Evolutionary conservation across 1,139 yeast species (phyloP), one percentile per base, ranked within the genome.

Genomic region (Taphrina flavorubra): DNA sequence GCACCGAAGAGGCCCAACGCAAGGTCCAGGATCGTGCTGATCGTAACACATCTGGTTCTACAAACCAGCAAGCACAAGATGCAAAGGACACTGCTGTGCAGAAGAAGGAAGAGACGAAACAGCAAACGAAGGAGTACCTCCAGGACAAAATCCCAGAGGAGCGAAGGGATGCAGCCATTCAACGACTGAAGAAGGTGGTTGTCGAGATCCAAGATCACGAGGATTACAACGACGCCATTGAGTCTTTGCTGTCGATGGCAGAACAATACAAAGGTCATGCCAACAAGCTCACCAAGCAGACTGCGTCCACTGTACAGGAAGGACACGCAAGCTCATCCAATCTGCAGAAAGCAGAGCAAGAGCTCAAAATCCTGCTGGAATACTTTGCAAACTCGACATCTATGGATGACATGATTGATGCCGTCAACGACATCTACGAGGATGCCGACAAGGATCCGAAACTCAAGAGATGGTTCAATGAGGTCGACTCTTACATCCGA

Each of bases 131-230:
- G 63, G 60, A 63, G 13, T 72, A 72, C 49, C 56, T 72, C 34
- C 36, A 51, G 40, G 66, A 69, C 39, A 72, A 72, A 42, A 31
- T 72, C n/a, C 72, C 73, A 25, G 61, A 67, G 66, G 73, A 72
- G 67, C 72, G 73, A 14, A 71, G 72, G 8, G 70, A 69, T 10
- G 70, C 69, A 39, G 58, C 62, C 16, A 63, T 72, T 37, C 42
- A 39, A 40, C 69, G 74, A 1, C 71, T 72, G 62, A 70, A 70
- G 70, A 68, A 70, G 49, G 67, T 71, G 68, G 68, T 72, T 16
- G 72, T 69, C 39, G 73, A 72, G 57, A 71, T 72, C 62, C 74
- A 72, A 49, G 70, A 69, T 14, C 73, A 71, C 39, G 68, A 59
- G 39, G 73, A 72, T 42, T 72, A 72, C 59, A 69, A 70, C 44